phyloP scores from a whole-genome alignment of 2,329 filamentous ascomycete genomes.

The Colletotrichum sp. region DNA sequence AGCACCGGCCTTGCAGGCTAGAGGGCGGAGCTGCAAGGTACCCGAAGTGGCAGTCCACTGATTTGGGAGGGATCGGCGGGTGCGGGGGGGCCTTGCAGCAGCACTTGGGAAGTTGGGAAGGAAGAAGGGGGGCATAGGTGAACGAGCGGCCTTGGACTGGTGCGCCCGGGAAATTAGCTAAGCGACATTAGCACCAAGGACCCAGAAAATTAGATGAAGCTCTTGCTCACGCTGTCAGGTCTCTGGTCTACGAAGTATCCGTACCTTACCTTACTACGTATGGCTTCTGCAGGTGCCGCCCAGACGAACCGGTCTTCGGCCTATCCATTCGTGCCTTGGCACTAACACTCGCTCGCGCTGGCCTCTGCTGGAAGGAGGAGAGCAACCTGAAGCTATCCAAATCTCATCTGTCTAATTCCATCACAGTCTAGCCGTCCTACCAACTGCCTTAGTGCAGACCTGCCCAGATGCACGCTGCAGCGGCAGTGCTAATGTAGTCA shows the following conservation, averaged over 20 bases:
- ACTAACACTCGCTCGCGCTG: background rate
- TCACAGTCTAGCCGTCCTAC: background rate
- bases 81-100: background rate
- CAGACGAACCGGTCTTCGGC: background rate
- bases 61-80: conserved; percentile 12
- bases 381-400: background rate
- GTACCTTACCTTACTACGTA: too few relatives aligned
- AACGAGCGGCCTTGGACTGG: background rate
- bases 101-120: background rate
- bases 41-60: background rate
- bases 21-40: conserved; percentile 18
- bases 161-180: conserved; percentile 23
- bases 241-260: background rate
- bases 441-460: background rate
- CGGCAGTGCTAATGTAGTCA: background rate
- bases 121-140: background rate
- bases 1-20: background rate
- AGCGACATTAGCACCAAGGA: conserved; percentile 21
- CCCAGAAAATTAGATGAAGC: conserved; percentile 20
- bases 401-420: background rate
- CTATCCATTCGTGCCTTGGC: background rate
- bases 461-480: background rate
- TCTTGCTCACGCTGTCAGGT: background rate
- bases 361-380: background rate
- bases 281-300: background rate